Evolutionary conservation across 2,329 filamentous ascomycete genomes (phyloP).

Genomic region (Talaromyces verruculosus): DNA sequence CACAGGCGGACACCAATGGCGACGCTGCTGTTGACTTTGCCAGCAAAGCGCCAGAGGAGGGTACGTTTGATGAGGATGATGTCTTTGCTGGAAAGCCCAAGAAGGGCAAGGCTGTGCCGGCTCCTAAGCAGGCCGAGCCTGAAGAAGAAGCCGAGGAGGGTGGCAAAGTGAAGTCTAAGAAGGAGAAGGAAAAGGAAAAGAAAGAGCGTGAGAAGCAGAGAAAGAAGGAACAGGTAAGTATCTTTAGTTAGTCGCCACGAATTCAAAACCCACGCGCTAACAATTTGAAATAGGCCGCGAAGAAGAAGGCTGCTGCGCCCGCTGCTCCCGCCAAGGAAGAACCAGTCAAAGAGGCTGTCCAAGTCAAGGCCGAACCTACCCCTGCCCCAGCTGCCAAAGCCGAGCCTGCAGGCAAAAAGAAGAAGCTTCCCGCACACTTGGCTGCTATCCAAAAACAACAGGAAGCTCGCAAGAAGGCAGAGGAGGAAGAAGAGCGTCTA

Average conservation of each 20-base stretch:
- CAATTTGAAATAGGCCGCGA: slow-evolving; percentile 61
- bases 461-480: slow-evolving; percentile 45
- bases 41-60: slow-evolving; percentile 76
- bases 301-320: slow-evolving; percentile 67
- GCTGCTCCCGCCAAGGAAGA: slow-evolving; percentile 57
- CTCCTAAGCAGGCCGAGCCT: slow-evolving; percentile 41
- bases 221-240: slow-evolving; percentile 89
- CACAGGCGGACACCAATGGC: slow-evolving; percentile 40
- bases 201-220: slow-evolving; percentile 98
- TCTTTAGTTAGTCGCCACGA: background rate
- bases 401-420: slow-evolving; percentile 71
- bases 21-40: slow-evolving; percentile 47
- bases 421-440: slow-evolving; percentile 71
- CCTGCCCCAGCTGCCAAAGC: slow-evolving; percentile 59
- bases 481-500: slow-evolving; percentile 47
- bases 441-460: slow-evolving; percentile 53
- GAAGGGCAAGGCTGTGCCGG: slow-evolving; percentile 61
- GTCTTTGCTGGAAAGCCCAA: slow-evolving; percentile 74
- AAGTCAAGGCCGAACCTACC: slow-evolving; percentile 84
- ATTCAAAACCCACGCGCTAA: background rate
- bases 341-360: slow-evolving; percentile 44
- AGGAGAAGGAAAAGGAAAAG: slow-evolving; percentile 96
- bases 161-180: slow-evolving; percentile 84
- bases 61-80: slow-evolving; percentile 76
- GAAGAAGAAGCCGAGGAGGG: slow-evolving; percentile 50